These are phyloP conservation scores for Beauveria rudraprayagi DNA, from an alignment of 2,329 filamentous ascomycete species.

Conservation along the genomic window DNA sequence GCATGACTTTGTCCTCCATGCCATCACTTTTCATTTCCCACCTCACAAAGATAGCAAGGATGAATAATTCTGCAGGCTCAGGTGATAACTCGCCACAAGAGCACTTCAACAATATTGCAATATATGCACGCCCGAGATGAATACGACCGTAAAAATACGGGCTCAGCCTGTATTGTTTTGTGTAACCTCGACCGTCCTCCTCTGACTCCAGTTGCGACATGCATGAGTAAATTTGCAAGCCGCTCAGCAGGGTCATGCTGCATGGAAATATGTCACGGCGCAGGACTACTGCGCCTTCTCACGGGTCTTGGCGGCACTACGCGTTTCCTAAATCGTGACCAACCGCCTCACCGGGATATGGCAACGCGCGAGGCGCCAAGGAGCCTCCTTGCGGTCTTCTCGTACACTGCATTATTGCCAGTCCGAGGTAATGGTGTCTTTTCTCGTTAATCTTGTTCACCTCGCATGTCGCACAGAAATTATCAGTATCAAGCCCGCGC, in stretches of 20 bases:
- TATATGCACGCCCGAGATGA: constrained; percentile 2
- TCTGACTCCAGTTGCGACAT: not conserved
- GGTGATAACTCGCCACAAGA: not conserved
- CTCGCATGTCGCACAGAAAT: not conserved
- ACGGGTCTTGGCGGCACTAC: not conserved
- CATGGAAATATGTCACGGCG: not conserved
- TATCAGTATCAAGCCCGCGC: not conserved
- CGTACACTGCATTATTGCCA: not conserved
- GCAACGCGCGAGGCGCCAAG: not conserved
- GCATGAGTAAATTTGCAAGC: constrained; percentile 1
- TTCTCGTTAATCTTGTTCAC: too few species aligned
- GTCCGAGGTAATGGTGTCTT: too few species aligned
- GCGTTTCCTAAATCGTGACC: not conserved
- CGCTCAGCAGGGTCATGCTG: not conserved
- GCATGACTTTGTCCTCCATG: not conserved
- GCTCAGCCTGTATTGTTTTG: not conserved
- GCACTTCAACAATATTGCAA: not conserved
- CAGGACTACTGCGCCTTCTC: not conserved
- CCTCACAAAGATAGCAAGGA: not conserved
- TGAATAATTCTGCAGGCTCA: not conserved
- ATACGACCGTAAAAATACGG: constrained; percentile 5
- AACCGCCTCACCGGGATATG: not conserved
- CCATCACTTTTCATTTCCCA: not conserved
- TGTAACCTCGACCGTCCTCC: not conserved
- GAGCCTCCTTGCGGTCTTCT: not conserved